Evolutionary conservation across 2,329 filamentous ascomycete genomes (phyloP), one percentile per base, ranked within the genome.

Genomic region (Stemphylium lycopersici): DNA sequence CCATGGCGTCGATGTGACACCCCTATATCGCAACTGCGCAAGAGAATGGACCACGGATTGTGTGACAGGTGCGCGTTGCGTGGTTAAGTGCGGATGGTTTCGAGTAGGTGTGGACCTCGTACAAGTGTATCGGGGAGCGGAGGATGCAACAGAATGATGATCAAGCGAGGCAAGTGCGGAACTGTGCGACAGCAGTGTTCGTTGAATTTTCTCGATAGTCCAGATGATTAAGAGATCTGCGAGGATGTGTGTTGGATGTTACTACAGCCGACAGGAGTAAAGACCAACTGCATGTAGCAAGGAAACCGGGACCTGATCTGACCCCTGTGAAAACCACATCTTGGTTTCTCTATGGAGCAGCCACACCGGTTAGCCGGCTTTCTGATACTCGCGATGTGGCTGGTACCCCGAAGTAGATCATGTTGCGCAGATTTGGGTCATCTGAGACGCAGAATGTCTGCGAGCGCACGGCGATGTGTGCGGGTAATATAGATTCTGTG

Each of bases 401-500:
- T 66, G 53, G 58, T 63, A 40, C 36, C 49, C 50, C 37, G 59
- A 56, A 49, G 36, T 37, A 52, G 34, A 38, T 48, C 47, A 46
- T 38, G 12, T 38, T 39, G 52, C 51, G 47, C 59, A 53, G 59
- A 39, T 20, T 49, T 31, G 45, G 44, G 37, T 29, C 36, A 36
- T 34, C 42, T 61, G 69, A 71, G 61, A 73, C 71, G 44, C 47
- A 44, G 22, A 52, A 45, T 46, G 70, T 73, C 59, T 69, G 54
- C 55, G 36, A 56, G 33, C 37, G 8, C 42, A 54, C 49, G 60
- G 56, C 36, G 58, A 61, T 62, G 62, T 36, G 26, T 48, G 52
- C 51, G 55, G 50, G 31, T 65, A 48, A 58, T 61, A 63, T 62
- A 38, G 45, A 10, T 26, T 51, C 44, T 52, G 53, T 52, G 59